Conservation (phyloP, 2,329 filamentous ascomycete genomes). For the Didymella arachidicola region DNA sequence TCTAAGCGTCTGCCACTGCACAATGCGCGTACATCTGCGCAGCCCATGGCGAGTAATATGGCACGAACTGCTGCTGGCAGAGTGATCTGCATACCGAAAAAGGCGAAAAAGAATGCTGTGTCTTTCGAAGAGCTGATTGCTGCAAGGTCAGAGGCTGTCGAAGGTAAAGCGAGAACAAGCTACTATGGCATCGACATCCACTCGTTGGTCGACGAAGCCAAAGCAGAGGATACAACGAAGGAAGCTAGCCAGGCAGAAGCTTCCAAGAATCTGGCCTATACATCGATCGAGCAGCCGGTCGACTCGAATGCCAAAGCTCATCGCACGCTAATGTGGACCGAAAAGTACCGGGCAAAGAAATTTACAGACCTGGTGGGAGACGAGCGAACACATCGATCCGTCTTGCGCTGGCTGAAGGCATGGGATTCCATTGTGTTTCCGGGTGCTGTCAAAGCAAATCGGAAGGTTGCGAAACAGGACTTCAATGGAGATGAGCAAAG, state of each 20-base stretch:
- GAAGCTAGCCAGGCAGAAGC: constrained; percentile 34
- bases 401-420: constrained; percentile 89
- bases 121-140: constrained; percentile 74
- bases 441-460: constrained; percentile 68
- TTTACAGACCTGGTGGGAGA: constrained; percentile 96
- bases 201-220: constrained; percentile 75
- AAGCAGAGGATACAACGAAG: constrained; percentile 63
- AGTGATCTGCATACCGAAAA: constrained; percentile 63
- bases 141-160: constrained; percentile 67
- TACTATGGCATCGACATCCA: constrained; percentile 97
- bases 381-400: constrained; percentile 88
- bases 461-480: constrained; percentile 54
- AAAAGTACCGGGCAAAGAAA: constrained; percentile 91
- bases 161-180: constrained; percentile 73
- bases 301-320: constrained; percentile 39
- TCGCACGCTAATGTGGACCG: constrained; percentile 81
- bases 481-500: constrained; percentile 72
- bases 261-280: constrained; percentile 38
- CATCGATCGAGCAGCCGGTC: constrained; percentile 50
- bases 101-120: constrained; percentile 56
- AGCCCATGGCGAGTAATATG: constrained; percentile 29
- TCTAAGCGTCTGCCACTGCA: constrained; percentile 24
- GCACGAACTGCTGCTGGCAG: constrained; percentile 64
- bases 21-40: constrained; percentile 26
- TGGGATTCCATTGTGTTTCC: constrained; percentile 97